A percentile compares a stretch with the other conserved stretches of the same genome.
Conservation (phyloP, 768 basidiomycete species). For the Leucocoprinus leucothites region DNA sequence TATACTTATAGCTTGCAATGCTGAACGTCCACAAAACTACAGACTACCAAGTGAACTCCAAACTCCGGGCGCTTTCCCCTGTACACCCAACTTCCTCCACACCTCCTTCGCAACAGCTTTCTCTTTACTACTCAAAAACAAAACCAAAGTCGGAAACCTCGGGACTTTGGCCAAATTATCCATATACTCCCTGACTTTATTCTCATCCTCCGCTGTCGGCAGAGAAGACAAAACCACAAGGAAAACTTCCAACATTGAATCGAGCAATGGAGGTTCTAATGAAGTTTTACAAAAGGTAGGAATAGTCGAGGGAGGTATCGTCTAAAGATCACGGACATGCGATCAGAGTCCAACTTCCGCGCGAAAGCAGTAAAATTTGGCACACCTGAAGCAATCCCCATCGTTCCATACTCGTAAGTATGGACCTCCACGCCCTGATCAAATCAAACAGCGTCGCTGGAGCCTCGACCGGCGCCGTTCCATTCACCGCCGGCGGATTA, state of each 20-base stretch:
- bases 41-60: conserved; percentile 23
- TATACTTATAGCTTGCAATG: neutral
- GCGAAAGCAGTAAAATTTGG: neutral
- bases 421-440: conserved; percentile 51
- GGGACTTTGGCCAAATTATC: conserved; percentile 49
- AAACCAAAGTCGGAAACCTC: conserved; percentile 58
- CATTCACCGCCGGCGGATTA: neutral
- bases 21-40: neutral
- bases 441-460: conserved; percentile 61
- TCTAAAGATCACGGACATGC: conserved; percentile 29
- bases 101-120: conserved; percentile 44
- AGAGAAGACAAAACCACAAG: conserved; percentile 21
- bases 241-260: conserved; percentile 55
- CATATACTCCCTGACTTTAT: conserved; percentile 44
- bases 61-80: conserved; percentile 15
- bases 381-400: conserved; percentile 61
- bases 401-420: conserved; percentile 36
- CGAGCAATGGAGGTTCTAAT: conserved; percentile 62
- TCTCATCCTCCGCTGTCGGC: conserved; percentile 17
- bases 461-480: conserved; percentile 20
- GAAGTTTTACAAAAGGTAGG: conserved; percentile 67
- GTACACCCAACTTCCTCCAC: conserved; percentile 37
- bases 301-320: conserved; percentile 49
- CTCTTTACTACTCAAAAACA: conserved; percentile 62
- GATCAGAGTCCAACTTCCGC: neutral